Evolutionary conservation across 208 protist genomes (phyloP).

Genomic region (Trypanosoma cruzi): DNA sequence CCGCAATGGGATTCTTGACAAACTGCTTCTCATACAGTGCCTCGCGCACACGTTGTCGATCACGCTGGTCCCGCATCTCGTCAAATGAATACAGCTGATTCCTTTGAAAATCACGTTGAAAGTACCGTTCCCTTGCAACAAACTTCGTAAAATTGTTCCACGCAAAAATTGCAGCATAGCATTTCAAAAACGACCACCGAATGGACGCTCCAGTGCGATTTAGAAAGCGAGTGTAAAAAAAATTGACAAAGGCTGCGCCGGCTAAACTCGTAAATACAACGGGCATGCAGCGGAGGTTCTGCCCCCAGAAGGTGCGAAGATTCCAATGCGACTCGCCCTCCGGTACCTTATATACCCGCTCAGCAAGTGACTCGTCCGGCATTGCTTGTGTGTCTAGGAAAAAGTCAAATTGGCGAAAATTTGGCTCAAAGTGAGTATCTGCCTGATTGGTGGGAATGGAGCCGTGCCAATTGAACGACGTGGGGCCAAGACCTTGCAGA

Average conservation of each 20-base stretch:
- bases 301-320: constrained; percentile 59
- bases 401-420: constrained; percentile 91
- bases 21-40: constrained; percentile 88
- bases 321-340: constrained; percentile 80
- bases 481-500: constrained; percentile 39
- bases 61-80: constrained; percentile 81
- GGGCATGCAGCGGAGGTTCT: constrained; percentile 76
- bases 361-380: constrained; percentile 59
- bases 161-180: constrained; percentile 62
- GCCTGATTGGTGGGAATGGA: constrained; percentile 68
- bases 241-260: constrained; percentile 74
- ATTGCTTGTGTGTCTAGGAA: constrained; percentile 75
- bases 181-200: constrained; percentile 82
- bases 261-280: constrained; percentile 74
- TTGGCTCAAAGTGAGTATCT: constrained; percentile 79
- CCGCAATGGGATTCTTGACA: constrained; percentile 80
- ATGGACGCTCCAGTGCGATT: constrained; percentile 72
- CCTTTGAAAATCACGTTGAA: constrained; percentile 86
- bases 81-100: constrained; percentile 88
- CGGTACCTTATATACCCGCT: constrained; percentile 73
- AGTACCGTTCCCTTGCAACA: constrained; percentile 82
- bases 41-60: constrained; percentile 84
- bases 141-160: constrained; percentile 91
- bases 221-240: constrained; percentile 76
- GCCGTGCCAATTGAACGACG: constrained; percentile 80